These are phyloP conservation scores for Tolypocladium ovalisporum DNA, from an alignment of 2,329 filamentous ascomycete species.

Conservation along the genomic window DNA sequence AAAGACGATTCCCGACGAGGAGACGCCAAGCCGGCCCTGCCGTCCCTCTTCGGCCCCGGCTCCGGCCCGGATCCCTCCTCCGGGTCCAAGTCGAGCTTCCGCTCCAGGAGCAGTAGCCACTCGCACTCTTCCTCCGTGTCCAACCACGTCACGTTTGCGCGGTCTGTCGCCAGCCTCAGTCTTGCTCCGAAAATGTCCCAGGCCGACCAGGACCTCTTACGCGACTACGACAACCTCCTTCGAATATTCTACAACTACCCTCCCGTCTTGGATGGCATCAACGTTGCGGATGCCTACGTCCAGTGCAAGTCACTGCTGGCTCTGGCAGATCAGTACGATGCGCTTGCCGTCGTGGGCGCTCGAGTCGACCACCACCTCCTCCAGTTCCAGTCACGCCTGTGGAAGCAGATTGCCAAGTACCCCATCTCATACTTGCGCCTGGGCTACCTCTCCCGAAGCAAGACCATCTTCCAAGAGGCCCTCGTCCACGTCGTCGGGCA, in stretches of 20 bases:
- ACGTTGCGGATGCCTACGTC: constrained; percentile 85
- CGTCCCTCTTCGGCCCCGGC: constrained; percentile 21
- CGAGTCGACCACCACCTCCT: constrained; percentile 89
- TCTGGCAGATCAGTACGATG: constrained; percentile 91
- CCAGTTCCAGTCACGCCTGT: constrained; percentile 80
- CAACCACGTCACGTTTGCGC: constrained; percentile 55
- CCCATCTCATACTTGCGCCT: constrained; percentile 85
- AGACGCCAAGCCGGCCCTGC: constrained; percentile 6
- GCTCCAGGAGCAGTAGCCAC: constrained; percentile 23
- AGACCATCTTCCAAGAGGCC: constrained; percentile 77
- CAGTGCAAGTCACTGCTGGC: constrained; percentile 85
- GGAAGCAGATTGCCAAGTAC: constrained; percentile 96
- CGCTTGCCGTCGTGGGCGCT: constrained; percentile 74
- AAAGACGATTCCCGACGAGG: constrained; percentile 40
- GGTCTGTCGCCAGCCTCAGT: constrained; percentile 72
- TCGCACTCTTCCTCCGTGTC: constrained; percentile 40
- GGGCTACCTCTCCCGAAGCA: constrained; percentile 73
- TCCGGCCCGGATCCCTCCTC: constrained; percentile 25
- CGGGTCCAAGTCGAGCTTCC: constrained; percentile 37
- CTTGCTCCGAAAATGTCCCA: constrained; percentile 36
- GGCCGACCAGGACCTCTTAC: constrained; percentile 64
- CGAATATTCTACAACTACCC: constrained; percentile 93
- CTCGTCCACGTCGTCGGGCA: constrained; percentile 90
- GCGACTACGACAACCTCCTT: constrained; percentile 93
- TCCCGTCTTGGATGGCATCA: constrained; percentile 69